Percentiles rank a stretch among this genome's conserved stretches.
These are phyloP conservation scores for Trichomonas vaginalis DNA, from an alignment of 208 protist genomes.

Conservation along the genomic window DNA sequence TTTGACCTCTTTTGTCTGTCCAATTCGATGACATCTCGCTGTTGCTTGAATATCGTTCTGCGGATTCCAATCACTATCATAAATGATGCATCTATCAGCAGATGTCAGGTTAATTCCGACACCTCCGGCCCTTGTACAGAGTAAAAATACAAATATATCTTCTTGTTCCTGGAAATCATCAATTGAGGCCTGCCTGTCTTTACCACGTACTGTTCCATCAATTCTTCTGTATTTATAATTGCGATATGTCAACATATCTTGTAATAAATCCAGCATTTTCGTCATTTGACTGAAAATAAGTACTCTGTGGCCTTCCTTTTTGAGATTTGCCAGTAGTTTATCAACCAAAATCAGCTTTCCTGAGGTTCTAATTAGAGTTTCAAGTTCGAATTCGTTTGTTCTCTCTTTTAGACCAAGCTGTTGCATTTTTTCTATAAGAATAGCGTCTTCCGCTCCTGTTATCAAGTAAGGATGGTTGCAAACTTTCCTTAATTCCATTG, in stretches of 20 bases:
- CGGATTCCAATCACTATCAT: slow-evolving; percentile 97
- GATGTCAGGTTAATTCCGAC: slow-evolving; percentile 88
- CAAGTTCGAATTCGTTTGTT: neutral
- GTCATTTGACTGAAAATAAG: slow-evolving; percentile 95
- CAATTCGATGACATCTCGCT: slow-evolving; percentile 74
- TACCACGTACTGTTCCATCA: slow-evolving; percentile 11
- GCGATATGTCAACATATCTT: slow-evolving; percentile 47
- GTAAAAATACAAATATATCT: slow-evolving; percentile 73
- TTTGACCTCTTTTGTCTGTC: slow-evolving; percentile 79
- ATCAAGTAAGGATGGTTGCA: slow-evolving; percentile 38
- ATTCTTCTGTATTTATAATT: slow-evolving; percentile 30
- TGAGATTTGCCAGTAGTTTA: slow-evolving; percentile 43
- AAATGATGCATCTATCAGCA: slow-evolving; percentile 97
- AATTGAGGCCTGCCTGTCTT: neutral
- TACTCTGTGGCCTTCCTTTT: slow-evolving; percentile 49
- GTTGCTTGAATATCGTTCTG: slow-evolving; percentile 80
- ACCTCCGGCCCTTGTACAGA: slow-evolving; percentile 82
- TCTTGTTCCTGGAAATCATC: neutral
- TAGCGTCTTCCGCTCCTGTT: neutral
- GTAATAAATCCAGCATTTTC: slow-evolving; percentile 56
- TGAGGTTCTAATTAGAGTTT: slow-evolving; percentile 16
- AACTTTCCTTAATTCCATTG: slow-evolving; percentile 39
- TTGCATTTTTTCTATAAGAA: neutral
- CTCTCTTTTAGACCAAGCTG: neutral
- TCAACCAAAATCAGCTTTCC: slow-evolving; percentile 46